Percentiles rank a stretch among this genome's conserved stretches.
These are phyloP conservation scores for Fragaria vesca DNA, from an alignment of 306 rosid species.

Conservation along the genomic window DNA sequence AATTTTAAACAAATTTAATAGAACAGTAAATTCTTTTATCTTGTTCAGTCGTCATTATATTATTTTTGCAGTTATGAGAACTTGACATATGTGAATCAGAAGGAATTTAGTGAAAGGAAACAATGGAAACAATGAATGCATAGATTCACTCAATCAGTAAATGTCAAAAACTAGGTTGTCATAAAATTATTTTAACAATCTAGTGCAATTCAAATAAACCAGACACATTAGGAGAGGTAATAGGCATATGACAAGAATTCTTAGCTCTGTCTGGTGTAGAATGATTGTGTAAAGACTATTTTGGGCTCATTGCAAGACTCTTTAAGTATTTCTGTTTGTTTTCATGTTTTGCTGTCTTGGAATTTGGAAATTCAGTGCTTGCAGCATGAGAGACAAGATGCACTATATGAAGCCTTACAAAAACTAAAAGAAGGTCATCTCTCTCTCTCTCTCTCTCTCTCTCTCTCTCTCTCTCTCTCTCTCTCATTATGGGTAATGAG, in stretches of 20 bases:
- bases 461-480: conserved; percentile 21
- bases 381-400: conserved; percentile 27
- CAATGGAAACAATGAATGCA: neutral
- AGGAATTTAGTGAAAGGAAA: neutral
- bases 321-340: conserved; percentile 5
- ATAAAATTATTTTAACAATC: neutral
- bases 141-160: neutral
- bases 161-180: neutral
- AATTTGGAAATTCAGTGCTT: conserved; percentile 50
- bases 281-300: neutral
- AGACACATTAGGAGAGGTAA: neutral
- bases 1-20: no score
- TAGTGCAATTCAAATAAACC: neutral
- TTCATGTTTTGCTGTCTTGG: conserved; percentile 21
- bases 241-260: no score
- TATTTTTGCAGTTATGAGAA: no score
- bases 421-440: conserved; percentile 71
- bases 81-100: neutral
- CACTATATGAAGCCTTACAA: conserved; percentile 53
- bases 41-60: no score
- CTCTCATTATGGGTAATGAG: neutral
- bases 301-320: neutral
- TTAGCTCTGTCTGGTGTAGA: neutral
- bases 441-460: conserved; percentile 23
- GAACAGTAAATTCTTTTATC: no score